A percentile compares a stretch with the other conserved stretches of the same genome.
Evolutionary conservation across 768 basidiomycete genomes (phyloP).

Genomic region (Tubosaeta brunneosetosa): DNA sequence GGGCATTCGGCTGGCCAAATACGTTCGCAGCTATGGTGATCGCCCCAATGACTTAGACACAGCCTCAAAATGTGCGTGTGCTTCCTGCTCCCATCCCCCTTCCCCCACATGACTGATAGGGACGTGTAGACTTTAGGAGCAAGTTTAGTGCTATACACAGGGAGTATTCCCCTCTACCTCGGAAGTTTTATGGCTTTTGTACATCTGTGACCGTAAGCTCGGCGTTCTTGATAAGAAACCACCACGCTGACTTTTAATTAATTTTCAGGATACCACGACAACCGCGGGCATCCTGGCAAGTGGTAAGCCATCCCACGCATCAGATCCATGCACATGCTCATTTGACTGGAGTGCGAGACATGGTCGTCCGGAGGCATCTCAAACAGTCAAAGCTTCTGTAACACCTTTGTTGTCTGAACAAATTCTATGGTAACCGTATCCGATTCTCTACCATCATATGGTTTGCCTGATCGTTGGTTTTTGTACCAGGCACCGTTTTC

Average conservation of each 20-base stretch:
- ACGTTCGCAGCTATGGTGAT: conserved; percentile 67
- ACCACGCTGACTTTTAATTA: not conserved
- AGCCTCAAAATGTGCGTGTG: conserved; percentile 56
- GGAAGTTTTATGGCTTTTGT: conserved; percentile 75
- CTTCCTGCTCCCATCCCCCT: not conserved
- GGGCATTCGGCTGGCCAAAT: conserved; percentile 60
- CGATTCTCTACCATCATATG: not conserved
- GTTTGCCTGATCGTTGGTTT: not conserved
- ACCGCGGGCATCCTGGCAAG: conserved; percentile 75
- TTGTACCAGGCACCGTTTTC: conserved; percentile 2
- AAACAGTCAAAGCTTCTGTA: conserved; percentile 68
- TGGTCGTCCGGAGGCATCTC: conserved; percentile 76
- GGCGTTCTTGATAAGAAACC: not conserved
- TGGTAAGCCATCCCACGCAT: conserved; percentile 39
- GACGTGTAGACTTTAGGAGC: conserved; percentile 52
- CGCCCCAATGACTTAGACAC: conserved; percentile 66
- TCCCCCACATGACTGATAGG: not conserved
- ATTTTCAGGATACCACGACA: conserved; percentile 57
- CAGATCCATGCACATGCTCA: conserved; percentile 2
- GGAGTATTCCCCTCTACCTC: conserved; percentile 67
- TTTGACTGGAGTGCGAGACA: conserved; percentile 57
- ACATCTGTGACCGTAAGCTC: conserved; percentile 64
- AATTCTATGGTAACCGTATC: conserved; percentile 8
- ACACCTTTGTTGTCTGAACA: conserved; percentile 9
- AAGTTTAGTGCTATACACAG: conserved; percentile 75